Evolutionary conservation across 108 stramenopile genomes (phyloP).

Genomic region (Cyclotella cryptica): DNA sequence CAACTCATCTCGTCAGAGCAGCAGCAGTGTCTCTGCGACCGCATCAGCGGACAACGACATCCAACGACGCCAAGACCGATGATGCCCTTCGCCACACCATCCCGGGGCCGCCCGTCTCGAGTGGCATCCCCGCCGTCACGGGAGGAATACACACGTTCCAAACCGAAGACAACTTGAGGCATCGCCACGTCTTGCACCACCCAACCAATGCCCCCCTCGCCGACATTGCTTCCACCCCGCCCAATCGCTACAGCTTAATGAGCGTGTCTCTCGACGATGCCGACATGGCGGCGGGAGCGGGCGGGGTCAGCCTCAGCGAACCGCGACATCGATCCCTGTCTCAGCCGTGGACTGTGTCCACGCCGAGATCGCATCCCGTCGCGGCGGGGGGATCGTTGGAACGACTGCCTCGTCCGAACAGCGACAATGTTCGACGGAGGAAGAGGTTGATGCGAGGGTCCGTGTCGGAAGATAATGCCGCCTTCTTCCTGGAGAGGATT

Average conservation of each 20-base stretch:
- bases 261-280: constrained; percentile 44
- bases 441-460: background rate
- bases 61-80: background rate
- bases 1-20: background rate
- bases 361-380: constrained; percentile 2
- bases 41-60: background rate
- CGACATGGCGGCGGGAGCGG: constrained; percentile 40
- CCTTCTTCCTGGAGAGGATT: background rate
- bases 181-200: background rate
- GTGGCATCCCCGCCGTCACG: constrained; percentile 2
- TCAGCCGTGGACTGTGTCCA: background rate
- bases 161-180: constrained; percentile 27
- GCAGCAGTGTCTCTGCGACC: background rate
- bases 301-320: background rate
- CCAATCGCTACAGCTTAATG: background rate
- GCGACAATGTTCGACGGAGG: background rate
- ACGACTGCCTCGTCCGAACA: constrained; percentile 2
- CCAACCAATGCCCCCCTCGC: background rate
- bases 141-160: constrained; percentile 26
- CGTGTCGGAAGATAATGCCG: background rate
- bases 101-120: constrained; percentile 6
- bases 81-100: background rate
- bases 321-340: background rate
- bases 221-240: background rate
- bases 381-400: background rate